These are phyloP conservation scores for Artomyces pyxidatus DNA, from an alignment of 768 basidiomycete genomes.

Conservation along the genomic window DNA sequence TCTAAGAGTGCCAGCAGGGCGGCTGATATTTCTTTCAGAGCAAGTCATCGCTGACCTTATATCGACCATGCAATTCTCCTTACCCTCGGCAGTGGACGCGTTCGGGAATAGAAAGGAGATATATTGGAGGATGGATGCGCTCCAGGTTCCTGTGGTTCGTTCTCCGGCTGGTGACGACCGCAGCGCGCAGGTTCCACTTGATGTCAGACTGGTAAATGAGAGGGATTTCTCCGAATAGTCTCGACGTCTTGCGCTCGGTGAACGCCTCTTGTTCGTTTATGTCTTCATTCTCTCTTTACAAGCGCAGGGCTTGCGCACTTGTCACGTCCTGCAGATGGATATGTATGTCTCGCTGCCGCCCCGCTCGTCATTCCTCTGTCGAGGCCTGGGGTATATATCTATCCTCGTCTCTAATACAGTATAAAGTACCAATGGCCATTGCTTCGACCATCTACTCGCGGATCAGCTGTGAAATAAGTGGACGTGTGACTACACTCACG, in stretches of 20 bases:
- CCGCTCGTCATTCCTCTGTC: no score
- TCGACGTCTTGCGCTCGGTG: background rate
- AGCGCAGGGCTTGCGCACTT: no score
- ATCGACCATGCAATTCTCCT: slow-evolving; percentile 27
- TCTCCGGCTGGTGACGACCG: slow-evolving; percentile 27
- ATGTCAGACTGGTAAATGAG: slow-evolving; percentile 21
- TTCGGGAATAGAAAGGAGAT: slow-evolving; percentile 27
- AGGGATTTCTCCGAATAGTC: slow-evolving; percentile 24
- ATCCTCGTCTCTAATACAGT: no score
- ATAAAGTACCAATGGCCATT: no score
- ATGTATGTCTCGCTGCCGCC: no score
- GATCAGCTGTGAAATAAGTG: no score
- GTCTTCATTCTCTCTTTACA: no score
- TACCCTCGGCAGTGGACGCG: slow-evolving; percentile 22
- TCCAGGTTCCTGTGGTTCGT: slow-evolving; percentile 30
- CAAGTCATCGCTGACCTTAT: slow-evolving; percentile 30
- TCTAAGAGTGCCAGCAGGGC: background rate
- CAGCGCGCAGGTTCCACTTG: slow-evolving; percentile 27
- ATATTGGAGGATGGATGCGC: slow-evolving; percentile 28
- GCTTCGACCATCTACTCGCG: no score
- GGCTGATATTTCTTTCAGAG: slow-evolving; percentile 17
- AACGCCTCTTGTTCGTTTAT: no score
- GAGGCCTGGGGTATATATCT: no score
- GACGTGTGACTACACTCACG: no score
- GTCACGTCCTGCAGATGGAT: no score